Evolutionary conservation across 1,284 basidiomycete genomes (phyloP).

Genomic region (Chondrostereum purpureum): DNA sequence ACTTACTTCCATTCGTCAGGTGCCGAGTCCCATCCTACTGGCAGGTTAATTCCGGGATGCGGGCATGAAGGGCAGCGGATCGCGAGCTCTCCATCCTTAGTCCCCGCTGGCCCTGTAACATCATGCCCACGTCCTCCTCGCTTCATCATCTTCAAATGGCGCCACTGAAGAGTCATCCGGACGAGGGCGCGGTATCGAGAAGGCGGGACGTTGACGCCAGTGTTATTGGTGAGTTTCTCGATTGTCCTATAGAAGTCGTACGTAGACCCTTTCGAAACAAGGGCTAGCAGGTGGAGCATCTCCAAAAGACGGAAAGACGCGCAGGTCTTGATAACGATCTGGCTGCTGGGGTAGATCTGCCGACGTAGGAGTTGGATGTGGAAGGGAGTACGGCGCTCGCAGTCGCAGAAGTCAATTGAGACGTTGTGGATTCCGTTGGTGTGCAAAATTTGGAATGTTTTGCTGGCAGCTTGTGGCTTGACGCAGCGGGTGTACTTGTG

Average conservation of each 20-base stretch:
- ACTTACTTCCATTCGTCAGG: constrained; percentile 6
- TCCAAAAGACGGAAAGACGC: constrained; percentile 19
- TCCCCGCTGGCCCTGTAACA: constrained; percentile 8
- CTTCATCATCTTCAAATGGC: constrained; percentile 16
- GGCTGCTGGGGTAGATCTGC: constrained; percentile 18
- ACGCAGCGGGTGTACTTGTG: neutral
- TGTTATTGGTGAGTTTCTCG: constrained; percentile 18
- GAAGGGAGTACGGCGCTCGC: constrained; percentile 6
- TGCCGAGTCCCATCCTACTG: constrained; percentile 7
- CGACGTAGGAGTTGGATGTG: constrained; percentile 17
- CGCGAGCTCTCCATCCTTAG: constrained; percentile 11
- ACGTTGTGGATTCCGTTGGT: constrained; percentile 16
- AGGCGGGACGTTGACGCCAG: constrained; percentile 12
- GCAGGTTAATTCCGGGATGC: constrained; percentile 17
- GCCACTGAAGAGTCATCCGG: constrained; percentile 12
- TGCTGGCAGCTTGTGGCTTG: neutral
- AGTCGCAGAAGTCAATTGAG: constrained; percentile 17
- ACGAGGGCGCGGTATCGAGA: constrained; percentile 13
- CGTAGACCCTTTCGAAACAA: constrained; percentile 18
- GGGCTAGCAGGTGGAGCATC: constrained; percentile 19
- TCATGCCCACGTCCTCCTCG: constrained; percentile 14
- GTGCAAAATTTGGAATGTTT: constrained; percentile 15
- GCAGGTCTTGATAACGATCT: constrained; percentile 16
- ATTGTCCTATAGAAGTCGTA: constrained; percentile 21
- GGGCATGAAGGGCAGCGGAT: constrained; percentile 19